Percentiles rank a stretch among this genome's conserved stretches.
Conservation (phyloP, 2,329 filamentous ascomycete species). For the Fusarium secorum region DNA sequence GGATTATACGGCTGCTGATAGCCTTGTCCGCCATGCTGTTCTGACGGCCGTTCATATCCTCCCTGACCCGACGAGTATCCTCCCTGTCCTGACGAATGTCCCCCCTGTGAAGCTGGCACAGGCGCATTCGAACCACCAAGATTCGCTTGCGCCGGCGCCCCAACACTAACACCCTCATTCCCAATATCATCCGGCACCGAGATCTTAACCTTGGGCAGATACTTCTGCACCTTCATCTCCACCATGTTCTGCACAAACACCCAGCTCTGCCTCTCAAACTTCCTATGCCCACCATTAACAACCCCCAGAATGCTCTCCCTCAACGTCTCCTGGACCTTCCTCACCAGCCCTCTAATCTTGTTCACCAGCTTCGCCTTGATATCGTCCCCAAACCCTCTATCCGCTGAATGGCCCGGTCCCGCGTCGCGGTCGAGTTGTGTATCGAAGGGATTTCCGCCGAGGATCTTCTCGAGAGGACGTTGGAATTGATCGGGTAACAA, state of each 20-base stretch:
- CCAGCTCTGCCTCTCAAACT: constrained; percentile 57
- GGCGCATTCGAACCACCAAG: constrained; percentile 46
- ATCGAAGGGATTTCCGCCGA: constrained; percentile 57
- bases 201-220: constrained; percentile 56
- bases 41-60: constrained; percentile 16
- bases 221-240: constrained; percentile 56
- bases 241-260: constrained; percentile 56
- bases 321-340: constrained; percentile 56
- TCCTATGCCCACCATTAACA: constrained; percentile 57
- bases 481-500: constrained; percentile 54
- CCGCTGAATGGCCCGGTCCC: constrained; percentile 30
- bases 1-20: constrained; percentile 41
- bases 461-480: constrained; percentile 54
- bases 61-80: background rate
- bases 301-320: constrained; percentile 54
- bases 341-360: constrained; percentile 55
- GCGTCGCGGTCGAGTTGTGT: constrained; percentile 51
- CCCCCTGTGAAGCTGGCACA: constrained; percentile 34
- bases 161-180: constrained; percentile 56
- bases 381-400: constrained; percentile 54
- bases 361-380: constrained; percentile 54
- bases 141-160: constrained; percentile 46
- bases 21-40: constrained; percentile 12
- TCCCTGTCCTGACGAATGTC: background rate
- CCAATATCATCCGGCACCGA: constrained; percentile 56